Base-by-base conservation (phyloP, 371 early-diverging fungal genomes). In the Actinomucor elegans region DNA sequence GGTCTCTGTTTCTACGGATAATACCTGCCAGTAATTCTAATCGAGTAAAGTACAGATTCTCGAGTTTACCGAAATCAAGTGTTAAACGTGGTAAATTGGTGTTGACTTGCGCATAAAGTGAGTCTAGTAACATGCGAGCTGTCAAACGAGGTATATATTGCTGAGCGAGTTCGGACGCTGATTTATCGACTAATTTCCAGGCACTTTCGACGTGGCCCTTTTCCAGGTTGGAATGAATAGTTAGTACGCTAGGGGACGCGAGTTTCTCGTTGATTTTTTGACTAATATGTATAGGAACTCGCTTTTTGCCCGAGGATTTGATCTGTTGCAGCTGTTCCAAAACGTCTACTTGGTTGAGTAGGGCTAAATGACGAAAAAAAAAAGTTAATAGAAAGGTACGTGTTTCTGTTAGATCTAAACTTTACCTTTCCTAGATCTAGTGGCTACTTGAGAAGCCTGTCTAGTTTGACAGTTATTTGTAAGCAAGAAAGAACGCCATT, bases 281-380 rank as follows among this genome's bases (percentile, higher is more conserved):
- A 33, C 42, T 52, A 36, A 73, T 47, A 42, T 64, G 61, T 9
- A 44, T 33, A 26, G 73, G 73, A 42, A 73, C 59, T 1, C 59
- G 53, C 18, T 48, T 61, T 29, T 55, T 64, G 11, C 32, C 40
- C 1, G 48, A 40, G 21, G 47, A 24, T 29, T 64, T 67, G 36
- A 43, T 37, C 20, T 49, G 37, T 44, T 34, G 51, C 28, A 42
- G 33, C 17, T 58, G 47, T 9, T 52, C 52, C 10, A 61, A 35
- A 9, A 42, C 31, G 21, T 59, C 58, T 14, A 48, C 28, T 47
- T 59, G 38, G 5, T 15, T 27, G 2, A 40, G n/a, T 6, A 34
- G 34, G 6, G 29, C 62, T 44, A 5, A 24, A 12, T 21, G 10
- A 21, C 17, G 3, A 37, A 18, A 38, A 20, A 36, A 37, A 4